phyloP scores from a whole-genome alignment of 768 basidiomycete genomes.

The Panaeolus cyanescens region DNA sequence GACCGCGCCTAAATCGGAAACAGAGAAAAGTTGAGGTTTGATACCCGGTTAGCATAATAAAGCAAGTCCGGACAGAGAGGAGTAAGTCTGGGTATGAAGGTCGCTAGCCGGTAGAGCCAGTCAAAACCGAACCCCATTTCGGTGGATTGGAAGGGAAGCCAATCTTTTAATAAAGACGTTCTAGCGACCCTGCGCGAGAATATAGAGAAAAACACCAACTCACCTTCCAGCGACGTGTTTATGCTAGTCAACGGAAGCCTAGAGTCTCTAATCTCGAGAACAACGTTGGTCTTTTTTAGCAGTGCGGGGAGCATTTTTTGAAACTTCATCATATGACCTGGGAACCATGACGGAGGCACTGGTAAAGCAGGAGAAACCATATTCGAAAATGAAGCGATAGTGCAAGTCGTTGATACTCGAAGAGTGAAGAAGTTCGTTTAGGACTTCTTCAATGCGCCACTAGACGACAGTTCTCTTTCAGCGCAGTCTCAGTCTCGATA shows the following conservation, averaged over 20 bases:
- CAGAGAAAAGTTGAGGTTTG: conserved; percentile 20
- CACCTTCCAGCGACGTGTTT: conserved; percentile 87
- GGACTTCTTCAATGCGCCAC: conserved; percentile 12
- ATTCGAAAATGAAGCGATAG: conserved; percentile 4
- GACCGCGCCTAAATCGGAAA: conserved; percentile 50
- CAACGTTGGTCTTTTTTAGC: conserved; percentile 82
- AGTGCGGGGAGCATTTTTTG: conserved; percentile 73
- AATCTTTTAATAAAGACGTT: not conserved
- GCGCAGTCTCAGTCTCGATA: conserved; percentile 11
- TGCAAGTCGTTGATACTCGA: not conserved
- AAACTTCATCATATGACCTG: conserved; percentile 94
- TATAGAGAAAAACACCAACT: conserved; percentile 28
- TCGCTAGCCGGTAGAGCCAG: conserved; percentile 7
- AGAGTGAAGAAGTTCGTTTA: not conserved
- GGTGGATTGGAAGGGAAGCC: not conserved
- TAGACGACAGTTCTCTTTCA: conserved; percentile 7
- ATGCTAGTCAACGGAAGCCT: conserved; percentile 93
- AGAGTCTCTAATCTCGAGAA: conserved; percentile 93
- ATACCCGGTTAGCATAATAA: conserved; percentile 17
- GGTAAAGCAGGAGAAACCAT: conserved; percentile 51
- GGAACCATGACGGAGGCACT: conserved; percentile 88
- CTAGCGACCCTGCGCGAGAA: conserved; percentile 3
- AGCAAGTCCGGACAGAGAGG: not conserved
- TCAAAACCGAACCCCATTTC: conserved; percentile 4
- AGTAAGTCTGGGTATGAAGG: not conserved